Percentiles rank a stretch among this genome's conserved stretches.
These are phyloP conservation scores for Poterioochromonas sp. DNA, from an alignment of 352 stramenopile genomes.

Conservation along the genomic window DNA sequence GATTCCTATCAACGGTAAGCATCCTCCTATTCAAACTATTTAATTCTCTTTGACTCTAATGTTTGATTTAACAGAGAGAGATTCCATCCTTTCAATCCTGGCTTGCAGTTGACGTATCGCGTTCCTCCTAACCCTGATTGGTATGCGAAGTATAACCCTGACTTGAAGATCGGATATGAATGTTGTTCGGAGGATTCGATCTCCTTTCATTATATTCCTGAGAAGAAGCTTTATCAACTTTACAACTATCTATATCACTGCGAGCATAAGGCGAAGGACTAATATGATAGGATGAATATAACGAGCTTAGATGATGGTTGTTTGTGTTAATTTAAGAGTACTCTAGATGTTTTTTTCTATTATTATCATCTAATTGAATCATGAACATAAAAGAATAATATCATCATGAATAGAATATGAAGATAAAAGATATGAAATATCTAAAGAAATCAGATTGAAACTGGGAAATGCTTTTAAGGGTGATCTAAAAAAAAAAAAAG, in stretches of 20 bases:
- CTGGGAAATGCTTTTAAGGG: neutral
- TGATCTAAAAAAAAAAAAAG: neutral
- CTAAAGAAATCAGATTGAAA: neutral
- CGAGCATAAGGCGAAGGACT: neutral
- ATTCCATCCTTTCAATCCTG: slow-evolving; percentile 26
- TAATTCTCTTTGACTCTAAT: neutral
- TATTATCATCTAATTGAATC: neutral
- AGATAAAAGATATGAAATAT: neutral
- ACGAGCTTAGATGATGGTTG: neutral
- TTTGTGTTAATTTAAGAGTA: neutral
- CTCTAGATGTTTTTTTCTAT: neutral
- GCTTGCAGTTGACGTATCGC: neutral
- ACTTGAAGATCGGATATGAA: slow-evolving; percentile 6
- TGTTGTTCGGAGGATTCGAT: neutral
- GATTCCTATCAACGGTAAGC: neutral
- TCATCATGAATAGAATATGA: neutral
- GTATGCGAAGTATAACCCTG: slow-evolving; percentile 31
- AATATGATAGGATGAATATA: neutral
- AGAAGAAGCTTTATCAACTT: neutral
- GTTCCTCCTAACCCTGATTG: slow-evolving; percentile 18
- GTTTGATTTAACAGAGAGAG: slow-evolving; percentile 6
- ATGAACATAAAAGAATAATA: neutral
- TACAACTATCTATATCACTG: slow-evolving; percentile 20
- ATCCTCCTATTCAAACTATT: too few species aligned
- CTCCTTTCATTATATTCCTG: slow-evolving; percentile 11